Base-by-base conservation (phyloP, 345 rosid genomes). In the Psidium friedrichsthalianum region DNA sequence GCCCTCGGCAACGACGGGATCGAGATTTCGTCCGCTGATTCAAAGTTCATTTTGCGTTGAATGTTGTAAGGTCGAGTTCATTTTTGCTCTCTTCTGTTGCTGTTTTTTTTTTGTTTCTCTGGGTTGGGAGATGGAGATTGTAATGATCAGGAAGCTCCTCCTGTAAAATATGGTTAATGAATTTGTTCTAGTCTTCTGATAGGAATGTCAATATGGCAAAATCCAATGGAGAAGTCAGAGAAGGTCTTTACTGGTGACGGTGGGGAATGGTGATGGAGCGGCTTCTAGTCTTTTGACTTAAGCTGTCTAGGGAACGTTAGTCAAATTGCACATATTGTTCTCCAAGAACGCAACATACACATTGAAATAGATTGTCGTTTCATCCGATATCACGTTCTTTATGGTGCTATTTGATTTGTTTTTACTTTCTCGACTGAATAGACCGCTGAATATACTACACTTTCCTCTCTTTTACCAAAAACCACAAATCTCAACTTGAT, bases 31-130 rank as follows among this genome's bases (percentile, higher is more conserved):
- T 85, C 82, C 4, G 11, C 32, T 40, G 74, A 55, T 82, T 83
- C 87, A 1, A 85, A 49, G 78, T 57, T 84, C 84, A 32, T 82
- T 69, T 82, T 82, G 74, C 78, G 82, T 84, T 87, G 86, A 64
- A 86, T 69, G 56, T 14, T 52, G 56, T 14, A 51, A 15, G 25
- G 83, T 27, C 13, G 40, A 16, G 56, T 16, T 32, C 10, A 22
- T 8, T 16, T 10, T 54, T 20, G 2, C 1, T 55, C 20, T 6
- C 22, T 64, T 32, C 74, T 61, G 15, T 61, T 59, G 69, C 69
- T 11, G n/a, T 56, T 25, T 27, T 20, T 61, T 29, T 27, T 16
- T 29, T 32, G n/a, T 36, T 3, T 7, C 32, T 36, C 40, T 29
- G 76, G 76, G 76, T 7, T 29, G 76, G 76, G 42, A 64, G 76